A percentile compares a stretch with the other conserved stretches of the same genome.
Conservation (phyloP, 768 basidiomycete genomes). For the Tricholoma hemisulphureum region DNA sequence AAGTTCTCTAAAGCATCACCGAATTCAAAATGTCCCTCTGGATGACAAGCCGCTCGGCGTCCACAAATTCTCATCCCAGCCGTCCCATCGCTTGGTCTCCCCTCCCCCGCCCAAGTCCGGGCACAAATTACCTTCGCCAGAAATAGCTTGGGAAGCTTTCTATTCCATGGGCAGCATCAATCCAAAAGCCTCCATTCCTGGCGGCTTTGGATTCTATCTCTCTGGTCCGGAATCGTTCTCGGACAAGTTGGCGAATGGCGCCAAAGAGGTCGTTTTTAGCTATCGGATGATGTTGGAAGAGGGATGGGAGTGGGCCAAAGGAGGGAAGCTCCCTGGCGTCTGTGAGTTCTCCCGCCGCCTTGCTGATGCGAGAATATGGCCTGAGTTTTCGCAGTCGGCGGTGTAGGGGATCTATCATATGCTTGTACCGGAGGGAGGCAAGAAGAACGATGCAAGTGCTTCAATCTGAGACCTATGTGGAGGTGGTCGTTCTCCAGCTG, state of each 20-base stretch:
- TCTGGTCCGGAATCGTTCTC: slow-evolving; percentile 49
- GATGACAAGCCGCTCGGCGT: slow-evolving; percentile 47
- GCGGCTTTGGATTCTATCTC: slow-evolving; percentile 73
- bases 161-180: slow-evolving; percentile 64
- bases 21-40: slow-evolving; percentile 30
- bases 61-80: slow-evolving; percentile 42
- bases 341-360: slow-evolving; percentile 51
- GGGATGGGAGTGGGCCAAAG: slow-evolving; percentile 68
- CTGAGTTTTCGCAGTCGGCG: slow-evolving; percentile 44
- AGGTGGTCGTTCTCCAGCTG: slow-evolving; percentile 35
- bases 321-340: slow-evolving; percentile 74
- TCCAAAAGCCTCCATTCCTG: slow-evolving; percentile 47
- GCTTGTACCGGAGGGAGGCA: slow-evolving; percentile 69
- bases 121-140: slow-evolving; percentile 17
- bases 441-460: slow-evolving; percentile 61
- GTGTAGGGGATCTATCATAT: slow-evolving; percentile 55
- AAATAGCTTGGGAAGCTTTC: slow-evolving; percentile 57
- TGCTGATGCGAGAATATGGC: background rate
- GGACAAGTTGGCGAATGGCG: slow-evolving; percentile 33
- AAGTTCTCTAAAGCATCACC: slow-evolving; percentile 23
- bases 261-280: slow-evolving; percentile 57
- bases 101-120: slow-evolving; percentile 22
- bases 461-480: slow-evolving; percentile 75
- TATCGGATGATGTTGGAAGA: slow-evolving; percentile 66
- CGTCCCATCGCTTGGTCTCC: slow-evolving; percentile 31